phyloP scores from a whole-genome alignment of 179 eudicot genomes.

The Silene coronaria region DNA sequence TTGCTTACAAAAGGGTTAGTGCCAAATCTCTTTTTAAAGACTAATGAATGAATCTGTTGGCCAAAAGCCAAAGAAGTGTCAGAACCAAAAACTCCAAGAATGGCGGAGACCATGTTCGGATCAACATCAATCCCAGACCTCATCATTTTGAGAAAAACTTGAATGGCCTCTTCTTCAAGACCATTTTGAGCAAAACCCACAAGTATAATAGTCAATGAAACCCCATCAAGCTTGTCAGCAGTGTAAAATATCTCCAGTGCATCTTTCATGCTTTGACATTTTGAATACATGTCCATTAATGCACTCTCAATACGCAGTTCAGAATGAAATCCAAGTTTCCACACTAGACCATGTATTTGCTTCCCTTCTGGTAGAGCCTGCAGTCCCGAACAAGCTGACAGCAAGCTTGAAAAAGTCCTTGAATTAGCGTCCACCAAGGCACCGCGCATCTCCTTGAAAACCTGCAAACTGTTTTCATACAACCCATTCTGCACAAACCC shows the following conservation, averaged over 20 bases:
- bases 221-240: constrained; percentile 54
- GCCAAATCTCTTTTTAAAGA: constrained; percentile 44
- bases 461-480: constrained; percentile 48
- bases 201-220: constrained; percentile 70
- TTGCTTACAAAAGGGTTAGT: constrained; percentile 55
- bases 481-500: constrained; percentile 57
- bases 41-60: constrained; percentile 58
- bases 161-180: constrained; percentile 63
- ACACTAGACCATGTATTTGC: constrained; percentile 58
- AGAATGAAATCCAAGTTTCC: constrained; percentile 58
- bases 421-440: constrained; percentile 53
- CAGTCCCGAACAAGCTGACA: constrained; percentile 70
- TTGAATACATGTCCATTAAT: constrained; percentile 86
- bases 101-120: constrained; percentile 67
- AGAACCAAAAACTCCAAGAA: constrained; percentile 70
- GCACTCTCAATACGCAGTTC: constrained; percentile 78
- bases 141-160: constrained; percentile 53
- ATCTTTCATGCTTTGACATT: constrained; percentile 62
- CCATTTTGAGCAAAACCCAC: constrained; percentile 79
- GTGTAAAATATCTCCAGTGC: constrained; percentile 58
- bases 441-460: constrained; percentile 49
- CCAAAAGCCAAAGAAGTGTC: constrained; percentile 67
- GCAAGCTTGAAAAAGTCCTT: constrained; percentile 60
- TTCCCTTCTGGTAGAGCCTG: constrained; percentile 53
- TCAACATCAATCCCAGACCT: constrained; percentile 51